Evolutionary conservation across 768 basidiomycete species (phyloP).

Genomic region (Mycena pura): DNA sequence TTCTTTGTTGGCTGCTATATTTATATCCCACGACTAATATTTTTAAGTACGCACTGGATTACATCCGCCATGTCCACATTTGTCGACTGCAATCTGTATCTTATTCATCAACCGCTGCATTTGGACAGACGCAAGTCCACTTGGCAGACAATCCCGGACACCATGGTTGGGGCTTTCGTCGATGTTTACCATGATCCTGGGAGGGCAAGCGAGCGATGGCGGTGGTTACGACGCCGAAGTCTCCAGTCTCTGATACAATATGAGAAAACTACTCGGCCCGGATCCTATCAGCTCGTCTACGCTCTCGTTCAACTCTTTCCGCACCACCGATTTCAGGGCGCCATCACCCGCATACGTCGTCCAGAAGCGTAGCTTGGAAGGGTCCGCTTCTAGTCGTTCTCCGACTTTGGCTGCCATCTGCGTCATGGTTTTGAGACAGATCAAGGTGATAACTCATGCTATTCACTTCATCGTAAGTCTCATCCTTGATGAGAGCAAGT

Average conservation of each 20-base stretch:
- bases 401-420: not conserved
- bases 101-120: slow-evolving; percentile 41
- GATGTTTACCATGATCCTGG: too few relatives aligned
- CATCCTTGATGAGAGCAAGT: not conserved
- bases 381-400: not conserved
- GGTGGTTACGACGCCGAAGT: too few relatives aligned
- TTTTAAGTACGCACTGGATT: not conserved
- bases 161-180: too few relatives aligned
- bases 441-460: not conserved
- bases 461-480: not conserved
- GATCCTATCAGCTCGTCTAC: too few relatives aligned
- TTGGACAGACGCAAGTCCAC: too few relatives aligned
- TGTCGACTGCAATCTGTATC: slow-evolving; percentile 7
- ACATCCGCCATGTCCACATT: slow-evolving; percentile 9
- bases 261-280: too few relatives aligned
- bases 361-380: not conserved
- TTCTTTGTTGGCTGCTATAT: not conserved
- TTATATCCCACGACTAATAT: not conserved
- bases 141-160: too few relatives aligned
- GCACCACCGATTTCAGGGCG: not conserved
- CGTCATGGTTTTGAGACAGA: not conserved
- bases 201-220: too few relatives aligned
- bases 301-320: not conserved
- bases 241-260: too few relatives aligned
- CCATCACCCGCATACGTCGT: not conserved